Percentiles rank a stretch among this genome's conserved stretches.
phyloP scores from a whole-genome alignment of 108 stramenopile species.

The Schizochytrium sp. region DNA sequence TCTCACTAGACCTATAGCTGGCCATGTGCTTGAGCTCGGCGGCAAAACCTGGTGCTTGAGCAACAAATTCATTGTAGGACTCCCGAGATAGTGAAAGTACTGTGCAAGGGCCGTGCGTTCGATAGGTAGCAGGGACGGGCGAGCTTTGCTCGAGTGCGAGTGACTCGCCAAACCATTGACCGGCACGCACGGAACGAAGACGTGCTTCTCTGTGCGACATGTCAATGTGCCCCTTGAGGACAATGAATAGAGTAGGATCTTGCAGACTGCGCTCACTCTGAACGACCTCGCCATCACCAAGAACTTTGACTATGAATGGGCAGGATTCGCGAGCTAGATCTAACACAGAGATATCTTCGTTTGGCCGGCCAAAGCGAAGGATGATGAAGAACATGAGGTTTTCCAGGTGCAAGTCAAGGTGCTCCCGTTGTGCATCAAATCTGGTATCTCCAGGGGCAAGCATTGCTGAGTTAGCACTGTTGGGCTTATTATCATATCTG shows the following conservation, averaged over 20 bases:
- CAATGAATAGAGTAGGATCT: neutral
- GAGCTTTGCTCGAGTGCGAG: slow-evolving; percentile 5
- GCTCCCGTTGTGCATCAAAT: neutral
- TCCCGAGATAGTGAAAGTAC: neutral
- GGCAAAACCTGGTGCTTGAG: neutral
- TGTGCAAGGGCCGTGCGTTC: neutral
- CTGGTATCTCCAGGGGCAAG: no score
- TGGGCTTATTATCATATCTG: no score
- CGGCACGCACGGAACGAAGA: neutral
- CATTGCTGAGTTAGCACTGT: no score
- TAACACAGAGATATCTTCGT: neutral
- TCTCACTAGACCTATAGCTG: neutral
- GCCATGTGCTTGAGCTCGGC: slow-evolving; percentile 37
- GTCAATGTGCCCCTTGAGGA: slow-evolving; percentile 15
- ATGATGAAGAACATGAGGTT: slow-evolving; percentile 33
- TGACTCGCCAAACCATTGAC: slow-evolving; percentile 50
- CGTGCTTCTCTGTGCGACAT: slow-evolving; percentile 3
- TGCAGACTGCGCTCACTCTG: slow-evolving; percentile 13
- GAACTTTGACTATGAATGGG: neutral
- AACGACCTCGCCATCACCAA: slow-evolving; percentile 15
- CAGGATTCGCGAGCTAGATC: neutral
- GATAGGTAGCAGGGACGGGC: neutral
- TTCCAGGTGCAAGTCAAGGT: neutral
- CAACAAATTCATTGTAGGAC: neutral
- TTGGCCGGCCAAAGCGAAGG: neutral